Conservation (phyloP, 2,329 filamentous ascomycete species). For the Diplocarpon rosae region DNA sequence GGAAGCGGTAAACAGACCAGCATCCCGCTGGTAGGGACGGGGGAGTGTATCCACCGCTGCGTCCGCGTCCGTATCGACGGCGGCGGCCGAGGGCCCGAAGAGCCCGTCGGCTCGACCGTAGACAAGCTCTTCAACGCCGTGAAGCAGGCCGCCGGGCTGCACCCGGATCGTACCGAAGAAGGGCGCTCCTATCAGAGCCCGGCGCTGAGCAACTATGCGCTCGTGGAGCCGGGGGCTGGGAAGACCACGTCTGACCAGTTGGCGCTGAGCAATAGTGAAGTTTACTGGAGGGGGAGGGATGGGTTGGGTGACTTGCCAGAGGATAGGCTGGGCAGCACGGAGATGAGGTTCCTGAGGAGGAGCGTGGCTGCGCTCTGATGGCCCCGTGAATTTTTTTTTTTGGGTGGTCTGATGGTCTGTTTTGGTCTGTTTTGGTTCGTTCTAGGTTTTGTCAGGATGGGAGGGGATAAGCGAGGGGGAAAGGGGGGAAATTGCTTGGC, state of each 20-base stretch:
- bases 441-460: background rate
- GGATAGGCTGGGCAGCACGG: conserved; percentile 14
- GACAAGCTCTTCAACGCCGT: conserved; percentile 7
- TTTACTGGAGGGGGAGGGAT: conserved; percentile 13
- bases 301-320: conserved; percentile 11
- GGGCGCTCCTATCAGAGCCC: conserved; percentile 5
- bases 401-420: no score
- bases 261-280: conserved; percentile 5
- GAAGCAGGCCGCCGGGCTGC: conserved; percentile 8
- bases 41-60: conserved; percentile 27
- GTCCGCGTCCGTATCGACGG: conserved; percentile 21
- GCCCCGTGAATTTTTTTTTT: no score
- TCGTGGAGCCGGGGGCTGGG: conserved; percentile 4
- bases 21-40: conserved; percentile 26
- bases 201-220: conserved; percentile 11
- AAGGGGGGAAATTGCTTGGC: background rate
- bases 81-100: conserved; percentile 21
- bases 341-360: conserved; percentile 15
- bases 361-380: conserved; percentile 1
- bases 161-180: background rate
- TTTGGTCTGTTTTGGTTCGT: background rate
- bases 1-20: conserved; percentile 27
- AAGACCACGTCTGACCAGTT: conserved; percentile 10
- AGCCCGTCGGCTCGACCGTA: conserved; percentile 16
- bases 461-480: background rate